phyloP scores from a whole-genome alignment of 192 early-diverging fungal genomes.

The Blastocladiella britannica region DNA sequence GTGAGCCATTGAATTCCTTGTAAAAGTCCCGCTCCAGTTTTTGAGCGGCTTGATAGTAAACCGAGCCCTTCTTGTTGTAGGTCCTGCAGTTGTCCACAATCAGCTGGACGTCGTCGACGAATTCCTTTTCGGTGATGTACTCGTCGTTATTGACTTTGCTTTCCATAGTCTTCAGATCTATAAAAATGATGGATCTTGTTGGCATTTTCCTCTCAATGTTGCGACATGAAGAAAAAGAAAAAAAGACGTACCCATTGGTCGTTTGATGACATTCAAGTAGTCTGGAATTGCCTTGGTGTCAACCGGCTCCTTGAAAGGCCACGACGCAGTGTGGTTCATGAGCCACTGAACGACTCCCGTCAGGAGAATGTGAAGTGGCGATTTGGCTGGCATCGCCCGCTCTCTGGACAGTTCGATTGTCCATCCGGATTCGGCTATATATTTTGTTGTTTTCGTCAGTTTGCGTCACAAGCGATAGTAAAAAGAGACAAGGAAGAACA shows the following conservation, averaged over 20 bases:
- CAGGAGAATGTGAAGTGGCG: conserved; percentile 43
- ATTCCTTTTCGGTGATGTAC: conserved; percentile 65
- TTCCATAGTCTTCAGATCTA: conserved; percentile 64
- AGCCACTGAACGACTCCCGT: conserved; percentile 55
- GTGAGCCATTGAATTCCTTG: too few relatives aligned
- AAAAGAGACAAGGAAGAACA: conserved; percentile 3
- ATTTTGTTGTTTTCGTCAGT: too few relatives aligned
- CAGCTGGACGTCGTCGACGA: conserved; percentile 60
- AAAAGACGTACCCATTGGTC: conserved; percentile 68
- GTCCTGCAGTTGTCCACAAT: conserved; percentile 82
- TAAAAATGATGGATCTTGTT: conserved; percentile 1
- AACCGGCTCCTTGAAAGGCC: conserved; percentile 90
- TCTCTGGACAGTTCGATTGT: conserved; percentile 57
- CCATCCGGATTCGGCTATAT: conserved; percentile 65
- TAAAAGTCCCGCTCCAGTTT: too few relatives aligned
- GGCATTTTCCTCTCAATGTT: neutral
- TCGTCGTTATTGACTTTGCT: conserved; percentile 64
- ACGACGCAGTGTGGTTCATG: conserved; percentile 50
- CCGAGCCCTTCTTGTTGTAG: too few relatives aligned
- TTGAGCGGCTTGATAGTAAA: too few relatives aligned
- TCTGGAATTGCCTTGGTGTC: conserved; percentile 69
- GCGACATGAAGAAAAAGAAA: neutral
- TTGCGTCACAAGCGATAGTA: neutral
- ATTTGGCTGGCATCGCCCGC: conserved; percentile 13
- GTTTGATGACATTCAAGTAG: conserved; percentile 86